Conservation (phyloP, 805 yeast genomes). For the Suhomyces emberorum region DNA sequence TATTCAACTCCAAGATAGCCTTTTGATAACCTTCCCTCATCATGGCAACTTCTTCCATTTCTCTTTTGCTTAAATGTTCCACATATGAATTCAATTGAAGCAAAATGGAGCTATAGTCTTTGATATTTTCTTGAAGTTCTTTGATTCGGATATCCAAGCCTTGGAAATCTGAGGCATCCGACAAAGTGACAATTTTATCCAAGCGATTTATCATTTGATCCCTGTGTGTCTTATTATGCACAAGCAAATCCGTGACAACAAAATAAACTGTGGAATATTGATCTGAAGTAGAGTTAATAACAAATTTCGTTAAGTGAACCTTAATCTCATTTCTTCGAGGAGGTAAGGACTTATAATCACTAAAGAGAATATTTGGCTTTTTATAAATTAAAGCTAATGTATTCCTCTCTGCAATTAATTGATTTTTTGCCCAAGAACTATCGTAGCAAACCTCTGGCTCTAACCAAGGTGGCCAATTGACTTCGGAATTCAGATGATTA, state of each 20-base stretch:
- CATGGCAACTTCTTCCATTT: conserved; percentile 17
- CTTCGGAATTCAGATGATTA: conserved; percentile 24
- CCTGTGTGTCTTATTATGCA: conserved; percentile 23
- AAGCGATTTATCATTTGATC: conserved; percentile 37
- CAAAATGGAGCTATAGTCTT: conserved; percentile 32
- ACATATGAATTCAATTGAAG: conserved; percentile 38
- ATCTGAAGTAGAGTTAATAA: conserved; percentile 33
- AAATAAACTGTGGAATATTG: conserved; percentile 38
- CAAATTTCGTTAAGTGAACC: conserved; percentile 36
- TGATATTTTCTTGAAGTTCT: conserved; percentile 28
- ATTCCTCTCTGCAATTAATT: conserved; percentile 33
- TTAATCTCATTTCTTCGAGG: conserved; percentile 27
- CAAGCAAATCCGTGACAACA: conserved; percentile 32
- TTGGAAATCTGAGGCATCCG: conserved; percentile 34
- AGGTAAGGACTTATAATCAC: conserved; percentile 16
- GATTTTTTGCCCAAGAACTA: conserved; percentile 14
- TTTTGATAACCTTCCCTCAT: conserved; percentile 34
- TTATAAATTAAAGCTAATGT: conserved; percentile 44
- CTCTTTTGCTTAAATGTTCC: conserved; percentile 15
- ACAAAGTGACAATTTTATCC: conserved; percentile 34
- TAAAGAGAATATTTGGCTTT: conserved; percentile 51
- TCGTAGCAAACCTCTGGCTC: conserved; percentile 59
- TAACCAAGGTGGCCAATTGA: conserved; percentile 88
- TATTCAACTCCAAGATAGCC: conserved; percentile 30
- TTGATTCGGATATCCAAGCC: conserved; percentile 31